These are phyloP conservation scores for Wickerhamomyces xylosicus DNA, from an alignment of 805 yeast genomes.

Conservation along the genomic window DNA sequence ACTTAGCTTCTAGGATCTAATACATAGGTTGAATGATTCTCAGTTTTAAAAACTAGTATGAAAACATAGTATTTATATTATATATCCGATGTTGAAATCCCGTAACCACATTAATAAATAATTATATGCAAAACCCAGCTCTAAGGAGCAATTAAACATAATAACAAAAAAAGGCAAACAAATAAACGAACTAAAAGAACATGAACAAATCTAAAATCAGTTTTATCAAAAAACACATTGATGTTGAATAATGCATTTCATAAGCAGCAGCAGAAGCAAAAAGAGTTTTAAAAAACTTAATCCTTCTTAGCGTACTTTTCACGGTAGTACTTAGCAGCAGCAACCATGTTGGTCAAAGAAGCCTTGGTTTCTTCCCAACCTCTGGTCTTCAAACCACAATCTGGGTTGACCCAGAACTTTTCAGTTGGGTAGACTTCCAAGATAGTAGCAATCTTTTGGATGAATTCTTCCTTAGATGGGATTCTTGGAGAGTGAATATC, in stretches of 20 bases:
- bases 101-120: slow-evolving; percentile 15
- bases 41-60: too few species aligned
- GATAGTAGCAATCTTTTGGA: slow-evolving; percentile 87
- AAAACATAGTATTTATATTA: too few species aligned
- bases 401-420: slow-evolving; percentile 99
- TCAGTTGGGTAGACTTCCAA: slow-evolving; percentile 95
- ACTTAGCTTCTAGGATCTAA: too few species aligned
- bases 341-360: slow-evolving; percentile 97
- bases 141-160: too few species aligned
- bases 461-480: slow-evolving; percentile 95
- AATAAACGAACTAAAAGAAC: slow-evolving; percentile 9
- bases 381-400: slow-evolving; percentile 99
- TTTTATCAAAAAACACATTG: slow-evolving; percentile 6
- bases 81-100: slow-evolving; percentile 38
- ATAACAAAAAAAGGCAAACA: slow-evolving; percentile 9
- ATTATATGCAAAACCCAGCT: slow-evolving; percentile 19
- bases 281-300: background rate
- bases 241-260: slow-evolving; percentile 16
- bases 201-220: slow-evolving; percentile 1
- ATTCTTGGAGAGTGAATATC: slow-evolving; percentile 99
- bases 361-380: slow-evolving; percentile 97
- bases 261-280: slow-evolving; percentile 3
- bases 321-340: slow-evolving; percentile 95
- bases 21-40: too few species aligned
- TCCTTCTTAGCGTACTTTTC: slow-evolving; percentile 23